Evolutionary conservation across 768 basidiomycete species (phyloP).

Genomic region (Suillus subluteus): DNA sequence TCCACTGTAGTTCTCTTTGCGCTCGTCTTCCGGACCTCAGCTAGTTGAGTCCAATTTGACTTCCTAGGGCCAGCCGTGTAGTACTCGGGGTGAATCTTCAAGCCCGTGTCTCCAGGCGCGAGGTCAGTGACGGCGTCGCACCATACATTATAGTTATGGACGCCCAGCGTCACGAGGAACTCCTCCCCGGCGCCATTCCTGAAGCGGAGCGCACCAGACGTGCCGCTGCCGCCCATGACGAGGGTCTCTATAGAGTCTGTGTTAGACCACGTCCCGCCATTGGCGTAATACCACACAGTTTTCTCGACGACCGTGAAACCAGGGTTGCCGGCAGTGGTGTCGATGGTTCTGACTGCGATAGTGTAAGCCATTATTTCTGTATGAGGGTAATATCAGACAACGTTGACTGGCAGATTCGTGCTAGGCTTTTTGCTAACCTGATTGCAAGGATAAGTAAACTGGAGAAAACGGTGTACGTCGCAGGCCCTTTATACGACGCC

Average conservation of each 20-base stretch:
- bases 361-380: not conserved
- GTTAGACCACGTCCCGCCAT: slow-evolving; percentile 35
- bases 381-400: not conserved
- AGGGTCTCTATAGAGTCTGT: slow-evolving; percentile 27
- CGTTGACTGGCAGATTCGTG: not conserved
- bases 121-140: slow-evolving; percentile 41
- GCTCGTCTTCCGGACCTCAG: not conserved
- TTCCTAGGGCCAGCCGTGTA: slow-evolving; percentile 19
- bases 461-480: not conserved
- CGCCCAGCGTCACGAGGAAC: slow-evolving; percentile 40
- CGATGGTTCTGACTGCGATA: not conserved
- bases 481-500: too few species aligned
- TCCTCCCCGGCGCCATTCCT: slow-evolving; percentile 30
- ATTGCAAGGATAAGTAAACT: not conserved
- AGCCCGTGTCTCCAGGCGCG: slow-evolving; percentile 23
- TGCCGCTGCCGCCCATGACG: slow-evolving; percentile 42
- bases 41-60: not conserved
- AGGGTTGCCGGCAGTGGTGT: not conserved
- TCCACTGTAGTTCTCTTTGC: not conserved
- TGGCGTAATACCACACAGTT: not conserved
- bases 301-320: not conserved
- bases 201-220: slow-evolving; percentile 42
- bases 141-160: slow-evolving; percentile 45
- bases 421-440: not conserved
- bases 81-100: slow-evolving; percentile 32